phyloP scores from a whole-genome alignment of 1,284 basidiomycete species.

The Coriolopsis trogii region DNA sequence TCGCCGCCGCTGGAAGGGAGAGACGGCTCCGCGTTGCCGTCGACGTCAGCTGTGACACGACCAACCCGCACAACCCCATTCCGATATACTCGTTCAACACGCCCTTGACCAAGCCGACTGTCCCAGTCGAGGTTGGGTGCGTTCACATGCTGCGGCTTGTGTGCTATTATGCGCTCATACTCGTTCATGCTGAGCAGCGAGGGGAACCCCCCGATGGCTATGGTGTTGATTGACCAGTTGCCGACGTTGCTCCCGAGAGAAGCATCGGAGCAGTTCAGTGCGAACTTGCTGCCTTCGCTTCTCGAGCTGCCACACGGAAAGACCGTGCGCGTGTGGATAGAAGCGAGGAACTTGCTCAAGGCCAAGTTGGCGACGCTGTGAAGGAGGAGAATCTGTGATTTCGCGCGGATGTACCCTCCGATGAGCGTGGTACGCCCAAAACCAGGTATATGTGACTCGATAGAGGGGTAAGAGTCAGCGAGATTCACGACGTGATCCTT shows the following conservation, averaged over 20 bases:
- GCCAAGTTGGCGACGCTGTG: constrained; percentile 75
- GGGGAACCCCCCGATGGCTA: constrained; percentile 70
- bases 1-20: constrained; percentile 69
- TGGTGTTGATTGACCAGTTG: constrained; percentile 97
- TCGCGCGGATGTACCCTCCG: too few relatives aligned
- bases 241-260: constrained; percentile 96
- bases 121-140: constrained; percentile 81
- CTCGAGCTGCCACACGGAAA: constrained; percentile 73
- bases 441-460: too few relatives aligned
- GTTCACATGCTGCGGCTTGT: constrained; percentile 33
- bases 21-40: constrained; percentile 86
- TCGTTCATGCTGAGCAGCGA: constrained; percentile 41
- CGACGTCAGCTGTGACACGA: constrained; percentile 99
- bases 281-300: constrained; percentile 89
- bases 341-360: constrained; percentile 87
- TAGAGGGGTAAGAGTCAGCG: too few relatives aligned
- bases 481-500: too few relatives aligned
- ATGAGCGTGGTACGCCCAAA: too few relatives aligned
- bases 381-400: constrained; percentile 41
- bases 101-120: constrained; percentile 92
- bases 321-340: constrained; percentile 82
- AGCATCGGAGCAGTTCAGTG: constrained; percentile 95
- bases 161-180: constrained; percentile 4
- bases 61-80: constrained; percentile 98
- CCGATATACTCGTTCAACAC: constrained; percentile 97